Base-by-base conservation (phyloP, 2,329 filamentous ascomycete species). In the Claviceps maximensis region DNA sequence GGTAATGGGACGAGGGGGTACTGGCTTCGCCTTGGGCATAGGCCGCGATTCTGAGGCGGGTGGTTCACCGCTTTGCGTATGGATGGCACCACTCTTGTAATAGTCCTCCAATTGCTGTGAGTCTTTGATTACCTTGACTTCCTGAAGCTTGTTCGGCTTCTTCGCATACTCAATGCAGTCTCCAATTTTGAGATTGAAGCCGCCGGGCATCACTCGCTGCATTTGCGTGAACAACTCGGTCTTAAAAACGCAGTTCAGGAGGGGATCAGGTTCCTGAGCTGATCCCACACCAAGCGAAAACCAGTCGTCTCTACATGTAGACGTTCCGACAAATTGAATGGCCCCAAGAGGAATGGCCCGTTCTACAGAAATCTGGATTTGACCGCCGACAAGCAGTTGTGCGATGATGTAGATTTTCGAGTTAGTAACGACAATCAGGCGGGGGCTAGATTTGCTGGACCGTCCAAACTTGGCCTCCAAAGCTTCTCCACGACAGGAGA, bases 181-280 rank as follows among this genome's bases (percentile, higher is more conserved):
- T n/a, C 74, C 81, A 57, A 97, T 85, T 69, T 87, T 89, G 48
- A 98, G 71, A 64, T 83, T 89, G 64, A 95, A 79, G 10, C 87
- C 83, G 9, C 86, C 88, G 3, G 86, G 83, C 69, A 94, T 86
- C 51, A 83, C 82, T 50, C 81, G 83, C 64, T 84, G 82, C 72
- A 98, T 83, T 58, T 96, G 90, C 0, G 91, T 94, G 65, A 97
- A 95, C 69, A 98, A 84, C 64, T 98, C 93, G 0, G 93, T 98
- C 74, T 98, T 98, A 69, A 98, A 83, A 21, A 96, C 74, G 64
- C 93, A 98, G 70, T 84, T 95, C 62, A 98, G 70, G 23, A 98
- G 76, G n/a, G 93, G 89, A 67, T 98, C 93, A 0, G 93, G 78
- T 66, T 97, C 91, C 64, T 95, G 89, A 9, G 84, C 84, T 33